These are phyloP conservation scores for Intubia oerlemansii DNA, from an alignment of 2,329 filamentous ascomycete species.

Conservation along the genomic window DNA sequence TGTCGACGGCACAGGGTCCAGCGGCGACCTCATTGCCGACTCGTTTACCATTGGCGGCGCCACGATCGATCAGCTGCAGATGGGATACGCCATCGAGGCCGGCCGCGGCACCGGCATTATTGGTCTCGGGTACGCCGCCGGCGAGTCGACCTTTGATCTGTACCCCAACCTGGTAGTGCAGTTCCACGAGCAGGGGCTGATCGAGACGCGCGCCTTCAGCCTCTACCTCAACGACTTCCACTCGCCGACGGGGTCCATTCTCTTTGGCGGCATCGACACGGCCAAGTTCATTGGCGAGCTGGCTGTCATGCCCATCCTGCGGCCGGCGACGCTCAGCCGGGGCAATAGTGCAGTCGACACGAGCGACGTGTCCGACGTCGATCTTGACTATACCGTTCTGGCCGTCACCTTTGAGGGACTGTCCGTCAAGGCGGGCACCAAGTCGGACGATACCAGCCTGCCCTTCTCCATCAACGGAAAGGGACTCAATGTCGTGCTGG, in stretches of 20 bases:
- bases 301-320: conserved; percentile 31
- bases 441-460: no score
- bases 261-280: conserved; percentile 50
- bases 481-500: no score
- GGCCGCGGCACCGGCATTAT: conserved; percentile 32
- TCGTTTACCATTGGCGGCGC: conserved; percentile 27
- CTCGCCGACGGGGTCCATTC: conserved; percentile 36
- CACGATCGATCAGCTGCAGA: conserved; percentile 28
- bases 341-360: no score
- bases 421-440: conserved; percentile 8
- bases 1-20: conserved; percentile 31
- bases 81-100: conserved; percentile 28
- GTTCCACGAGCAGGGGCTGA: conserved; percentile 38
- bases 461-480: no score
- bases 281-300: conserved; percentile 41
- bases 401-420: conserved; percentile 18
- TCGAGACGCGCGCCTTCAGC: conserved; percentile 44
- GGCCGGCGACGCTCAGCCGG: no score
- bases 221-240: conserved; percentile 37
- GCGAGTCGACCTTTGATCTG: conserved; percentile 19
- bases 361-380: no score
- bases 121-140: conserved; percentile 33
- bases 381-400: no score
- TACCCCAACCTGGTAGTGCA: conserved; percentile 42
- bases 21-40: conserved; percentile 36